Base-by-base conservation (phyloP, 2,329 filamentous ascomycete genomes). In the Claviceps arundinis region DNA sequence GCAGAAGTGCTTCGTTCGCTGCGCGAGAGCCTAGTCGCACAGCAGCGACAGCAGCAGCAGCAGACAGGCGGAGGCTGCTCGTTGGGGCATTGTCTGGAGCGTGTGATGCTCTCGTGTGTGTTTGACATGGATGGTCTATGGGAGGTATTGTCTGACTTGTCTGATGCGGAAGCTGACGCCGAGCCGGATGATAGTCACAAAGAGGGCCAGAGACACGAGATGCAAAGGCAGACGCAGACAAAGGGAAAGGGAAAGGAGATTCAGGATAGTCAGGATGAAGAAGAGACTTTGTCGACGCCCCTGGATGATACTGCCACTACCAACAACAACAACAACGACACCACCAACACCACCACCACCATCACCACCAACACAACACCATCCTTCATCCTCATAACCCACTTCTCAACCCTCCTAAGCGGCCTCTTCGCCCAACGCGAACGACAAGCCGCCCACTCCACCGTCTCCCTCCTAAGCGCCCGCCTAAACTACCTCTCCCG, bases 81-180 rank as follows among this genome's bases (percentile, higher is more conserved):
- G 24, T 11, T 34, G 43, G 43, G 6, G 50, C 57, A 59, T 2
- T 70, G 67, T 52, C 64, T 84, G 3, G 73, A 76, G 46, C 67
- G 68, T 46, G 72, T 81, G 4, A 70, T 73, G 37, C 68, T 83
- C 30, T 76, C 76, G 24, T 69, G 75, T 24, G 72, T 82, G 1
- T 83, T 83, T 56, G 78, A 81, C 54, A 57, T 80, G 11, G 72
- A 80, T 46, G 80, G 80, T 0, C 57, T 83, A 17, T 74, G 70
- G 70, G 77, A 82, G 60, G 77, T 77, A 1, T 58, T 83, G 37
- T 64, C 61, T 2, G 80, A 83, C 57, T 57, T 80, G 19, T 17
- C 38, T 34, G 30, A 34, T 11, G 30, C 30, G 30, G 30, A 34
- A 34, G 30, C 30, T 34, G 30, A 34, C 30, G 30, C 30, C 30